These are phyloP conservation scores for Ceratobasidium papillatum DNA, from an alignment of 1,284 basidiomycete species.

Conservation along the genomic window DNA sequence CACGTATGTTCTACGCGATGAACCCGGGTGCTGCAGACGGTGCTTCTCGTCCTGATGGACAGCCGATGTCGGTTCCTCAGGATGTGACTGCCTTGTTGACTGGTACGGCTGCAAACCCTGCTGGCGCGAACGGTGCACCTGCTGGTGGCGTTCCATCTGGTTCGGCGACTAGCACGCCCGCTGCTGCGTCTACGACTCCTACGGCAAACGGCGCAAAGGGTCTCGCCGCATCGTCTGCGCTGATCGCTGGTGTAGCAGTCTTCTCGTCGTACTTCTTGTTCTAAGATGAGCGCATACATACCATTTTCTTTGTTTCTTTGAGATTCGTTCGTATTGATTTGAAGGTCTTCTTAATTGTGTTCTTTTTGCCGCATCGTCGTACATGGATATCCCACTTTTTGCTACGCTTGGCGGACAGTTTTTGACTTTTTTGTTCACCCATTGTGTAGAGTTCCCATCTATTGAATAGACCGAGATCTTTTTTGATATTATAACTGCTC, in stretches of 20 bases:
- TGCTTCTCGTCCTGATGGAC: slow-evolving; percentile 55
- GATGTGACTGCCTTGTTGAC: slow-evolving; percentile 49
- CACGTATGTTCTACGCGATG: slow-evolving; percentile 66
- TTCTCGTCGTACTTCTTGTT: slow-evolving; percentile 65
- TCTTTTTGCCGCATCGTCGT: slow-evolving; percentile 38
- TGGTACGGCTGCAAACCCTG: slow-evolving; percentile 48
- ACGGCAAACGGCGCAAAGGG: slow-evolving; percentile 60
- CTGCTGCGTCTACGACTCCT: slow-evolving; percentile 44
- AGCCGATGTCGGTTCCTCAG: slow-evolving; percentile 60
- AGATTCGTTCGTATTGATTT: slow-evolving; percentile 10
- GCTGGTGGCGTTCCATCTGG: slow-evolving; percentile 46
- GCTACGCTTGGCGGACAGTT: slow-evolving; percentile 26
- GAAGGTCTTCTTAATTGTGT: slow-evolving; percentile 34
- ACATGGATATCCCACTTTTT: slow-evolving; percentile 13
- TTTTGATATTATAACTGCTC: background rate
- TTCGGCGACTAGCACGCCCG: background rate
- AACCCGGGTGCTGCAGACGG: slow-evolving; percentile 65
- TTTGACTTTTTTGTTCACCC: slow-evolving; percentile 15
- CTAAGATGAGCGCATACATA: slow-evolving; percentile 50
- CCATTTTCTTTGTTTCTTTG: slow-evolving; percentile 34
- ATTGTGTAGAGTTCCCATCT: slow-evolving; percentile 33
- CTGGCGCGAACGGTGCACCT: slow-evolving; percentile 47
- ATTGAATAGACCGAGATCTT: slow-evolving; percentile 39
- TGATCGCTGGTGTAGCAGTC: slow-evolving; percentile 62
- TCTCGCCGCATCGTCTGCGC: slow-evolving; percentile 59